Evolutionary conservation across 1,139 yeast genomes (phyloP).

Genomic region (Pneumocystis canis): DNA sequence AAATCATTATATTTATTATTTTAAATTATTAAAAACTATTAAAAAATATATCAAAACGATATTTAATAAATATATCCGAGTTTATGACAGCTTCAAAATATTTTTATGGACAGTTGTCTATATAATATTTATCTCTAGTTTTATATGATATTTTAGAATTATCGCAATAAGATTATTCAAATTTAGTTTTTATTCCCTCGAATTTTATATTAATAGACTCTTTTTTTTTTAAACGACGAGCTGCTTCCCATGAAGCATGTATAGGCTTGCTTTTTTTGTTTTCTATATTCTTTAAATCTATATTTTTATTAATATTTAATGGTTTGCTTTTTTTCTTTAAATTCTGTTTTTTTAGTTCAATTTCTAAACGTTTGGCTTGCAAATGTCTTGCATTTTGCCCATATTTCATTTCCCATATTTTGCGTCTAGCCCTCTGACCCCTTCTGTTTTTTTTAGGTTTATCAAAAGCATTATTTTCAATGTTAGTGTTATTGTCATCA

Average conservation of each 20-base stretch:
- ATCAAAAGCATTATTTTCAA: constrained; percentile 20
- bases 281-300: constrained; percentile 26
- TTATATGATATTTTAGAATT: background rate
- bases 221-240: constrained; percentile 39
- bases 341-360: constrained; percentile 55
- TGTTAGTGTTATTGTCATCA: constrained; percentile 14
- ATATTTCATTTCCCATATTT: constrained; percentile 85
- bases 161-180: constrained; percentile 22
- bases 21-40: background rate
- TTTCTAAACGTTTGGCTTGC: constrained; percentile 42
- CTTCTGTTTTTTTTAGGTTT: constrained; percentile 64
- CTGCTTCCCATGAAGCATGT: constrained; percentile 96
- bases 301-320: constrained; percentile 33
- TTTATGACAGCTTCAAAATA: background rate
- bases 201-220: constrained; percentile 46
- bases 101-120: background rate
- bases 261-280: constrained; percentile 25
- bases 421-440: constrained; percentile 93
- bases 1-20: background rate
- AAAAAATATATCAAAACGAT: background rate
- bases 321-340: constrained; percentile 29
- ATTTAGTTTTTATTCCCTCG: constrained; percentile 69
- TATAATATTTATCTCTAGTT: background rate
- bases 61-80: background rate
- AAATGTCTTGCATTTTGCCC: constrained; percentile 77